Evolutionary conservation across 495 filamentous ascomycete genomes (phyloP).

Genomic region (Xylaria flabelliformis): DNA sequence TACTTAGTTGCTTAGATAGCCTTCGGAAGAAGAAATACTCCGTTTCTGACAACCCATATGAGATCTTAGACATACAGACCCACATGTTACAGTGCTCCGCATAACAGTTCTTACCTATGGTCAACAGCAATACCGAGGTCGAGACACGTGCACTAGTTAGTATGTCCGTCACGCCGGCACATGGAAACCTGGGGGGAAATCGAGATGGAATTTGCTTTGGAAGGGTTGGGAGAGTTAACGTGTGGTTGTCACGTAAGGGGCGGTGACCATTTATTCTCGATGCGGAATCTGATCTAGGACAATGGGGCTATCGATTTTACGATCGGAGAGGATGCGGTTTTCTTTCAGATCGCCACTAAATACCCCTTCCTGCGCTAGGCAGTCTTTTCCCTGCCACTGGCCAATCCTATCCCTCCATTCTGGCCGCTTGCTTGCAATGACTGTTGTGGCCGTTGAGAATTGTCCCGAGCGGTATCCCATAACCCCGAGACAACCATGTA

Average conservation of each 20-base stretch:
- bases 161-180: neutral
- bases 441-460: neutral
- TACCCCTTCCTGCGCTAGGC: neutral
- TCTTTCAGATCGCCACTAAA: slow-evolving; percentile 17
- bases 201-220: slow-evolving; percentile 7
- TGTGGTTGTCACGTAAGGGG: neutral
- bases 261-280: slow-evolving; percentile 11
- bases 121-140: neutral
- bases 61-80: neutral
- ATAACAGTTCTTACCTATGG: neutral
- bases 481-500: no score
- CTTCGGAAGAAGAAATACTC: neutral
- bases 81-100: neutral
- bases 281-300: slow-evolving; percentile 17
- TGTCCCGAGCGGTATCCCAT: no score
- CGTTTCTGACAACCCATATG: neutral
- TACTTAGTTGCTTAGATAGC: neutral
- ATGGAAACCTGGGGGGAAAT: neutral
- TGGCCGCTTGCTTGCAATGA: neutral
- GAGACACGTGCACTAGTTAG: neutral
- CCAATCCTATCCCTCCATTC: neutral
- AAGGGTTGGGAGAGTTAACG: neutral
- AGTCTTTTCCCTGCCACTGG: neutral
- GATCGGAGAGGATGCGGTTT: slow-evolving; percentile 19
- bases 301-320: slow-evolving; percentile 13